Base-by-base conservation (phyloP, 257 asterid species). In the Oldenlandia corymbosa region DNA sequence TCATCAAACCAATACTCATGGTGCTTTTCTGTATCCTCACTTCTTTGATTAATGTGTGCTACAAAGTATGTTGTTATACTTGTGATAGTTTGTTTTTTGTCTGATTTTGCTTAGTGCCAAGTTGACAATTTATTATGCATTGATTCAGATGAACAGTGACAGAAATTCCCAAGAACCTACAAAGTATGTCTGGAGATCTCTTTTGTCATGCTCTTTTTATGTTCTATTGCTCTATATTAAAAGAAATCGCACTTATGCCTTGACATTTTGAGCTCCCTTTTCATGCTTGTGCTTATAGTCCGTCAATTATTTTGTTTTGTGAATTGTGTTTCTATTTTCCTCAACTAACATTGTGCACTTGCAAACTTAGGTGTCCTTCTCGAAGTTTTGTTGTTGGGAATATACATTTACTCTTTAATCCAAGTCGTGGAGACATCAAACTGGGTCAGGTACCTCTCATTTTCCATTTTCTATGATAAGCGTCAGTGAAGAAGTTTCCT, bases 401-500 rank as follows among this genome's bases (percentile, higher is more conserved):
- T 73, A 83, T 75, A 70, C 98, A 91, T 66, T 89, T 81, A 51
- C 95, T 91, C 61, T 91, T 73, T 79, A 91, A 91, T 71, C 98
- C 96, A 21, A 83, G 80, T 28, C 95, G 94, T 55, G 98, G 98
- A 80, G 98, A 91, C 72, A 71, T 91, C 73, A 91, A 91, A 75
- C 79, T 91, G 75, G 96, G 96, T 37, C 98, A 90, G 97, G 97
- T 90, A 73, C 37, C 58, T 66, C 24, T 45, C 70, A 48, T 64
- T 58, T 58, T 51, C 60, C 64, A 26, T 32, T 37, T 53, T 8
- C 14, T 60, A 9, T 9, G 20, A 31, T n/a, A 8, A 37, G 1
- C 42, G 11, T 21, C 18, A 23, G 31, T 26, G 12, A 27, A 10
- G 58, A 3, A 27, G 48, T 10, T 48, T 49, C 5, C 53, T 51